Base-by-base conservation (phyloP, 306 rosid genomes). In the Dryas octopetala region DNA sequence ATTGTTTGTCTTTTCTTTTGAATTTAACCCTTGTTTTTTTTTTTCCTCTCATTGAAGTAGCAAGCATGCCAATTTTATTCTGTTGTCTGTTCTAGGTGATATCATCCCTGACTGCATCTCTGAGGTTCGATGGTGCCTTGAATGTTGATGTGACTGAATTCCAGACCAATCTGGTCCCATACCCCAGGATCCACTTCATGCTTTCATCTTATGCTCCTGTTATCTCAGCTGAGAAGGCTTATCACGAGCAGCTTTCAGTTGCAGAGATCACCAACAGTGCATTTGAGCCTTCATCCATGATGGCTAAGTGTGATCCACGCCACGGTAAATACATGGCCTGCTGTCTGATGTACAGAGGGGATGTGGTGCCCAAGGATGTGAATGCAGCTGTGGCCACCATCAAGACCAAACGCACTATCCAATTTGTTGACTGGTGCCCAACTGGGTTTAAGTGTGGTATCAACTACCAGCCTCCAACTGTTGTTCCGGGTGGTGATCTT, bases 391-490 rank as follows among this genome's bases (percentile, higher is more conserved):
- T 91, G 16, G 96, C 93, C 59, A 91, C 93, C 66, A 91, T 91
- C 73, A 91, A 91, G 85, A 91, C 96, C 77, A 91, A 91, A 85
- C 90, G 91, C 52, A 91, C 96, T 5, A 91, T 91, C 61, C 93
- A 89, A 76, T 91, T 91, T 61, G 96, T 91, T 11, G 96, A 91
- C 81, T 91, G 96, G 96, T 91, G 93, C 76, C 93, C 96, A n/a
- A 91, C 96, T 45, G 96, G 96, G 62, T 91, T 91, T 74, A 91
- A 91, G 80, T 91, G 96, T 26, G 96, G 96, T 45, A 91, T 91
- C 79, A 91, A 91, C 76, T 91, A 91, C 84, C 96, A 91, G 83
- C 93, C 96, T 41, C 96, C 96, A 13, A 91, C 93, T 45, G 93
- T 87, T 28, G 93, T 91, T 51, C 93, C 91, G 0, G 93, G 96